Evolutionary conservation across 352 stramenopile species (phyloP), one percentile per base, ranked within the genome.

Genomic region (Pythium sukuiense): DNA sequence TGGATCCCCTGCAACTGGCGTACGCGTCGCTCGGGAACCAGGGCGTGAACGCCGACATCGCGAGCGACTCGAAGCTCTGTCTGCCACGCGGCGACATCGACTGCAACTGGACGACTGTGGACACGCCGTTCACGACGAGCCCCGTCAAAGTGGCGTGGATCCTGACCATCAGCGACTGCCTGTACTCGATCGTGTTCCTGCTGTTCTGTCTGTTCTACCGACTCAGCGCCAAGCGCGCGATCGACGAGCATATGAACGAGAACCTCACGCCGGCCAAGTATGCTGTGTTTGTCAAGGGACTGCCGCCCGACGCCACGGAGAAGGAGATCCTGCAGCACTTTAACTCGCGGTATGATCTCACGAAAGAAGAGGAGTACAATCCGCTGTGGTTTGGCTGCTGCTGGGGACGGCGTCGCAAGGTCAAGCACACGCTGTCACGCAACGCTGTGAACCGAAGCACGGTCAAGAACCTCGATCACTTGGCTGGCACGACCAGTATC

Each of bases 221-320:
- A 12, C 71, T 67, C 7, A 66, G 66, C 7, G 80, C 80, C 1
- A 61, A 65, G 26, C 69, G 72, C 1, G 83, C 80, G 0, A 90
- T 94, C 50, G 81, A 90, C 9, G 61, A 70, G 2, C 81, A 93
- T 48, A 71, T 85, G 68, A 85, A 84, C 18, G 84, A 95, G 67
- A 89, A 95, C 57, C 63, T 92, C 1, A 95, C 86, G 14, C 86
- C 86, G 0, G 83, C 79, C 29, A 94, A 95, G 58, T 97, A 92
- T 61, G 74, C 89, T 0, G 72, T 97, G 20, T 93, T 77, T 46
- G 86, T 95, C 5, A 71, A 79, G 33, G 87, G 87, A 2, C 64
- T 97, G 1, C 89, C 89, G 1, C 33, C 69, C 0, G 79, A 96
- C 56, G 79, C 88, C 2, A 93, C 76, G 0, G 68, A 85, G 13